phyloP scores from a whole-genome alignment of 1,284 basidiomycete species.

The Neolentinus lepideus region DNA sequence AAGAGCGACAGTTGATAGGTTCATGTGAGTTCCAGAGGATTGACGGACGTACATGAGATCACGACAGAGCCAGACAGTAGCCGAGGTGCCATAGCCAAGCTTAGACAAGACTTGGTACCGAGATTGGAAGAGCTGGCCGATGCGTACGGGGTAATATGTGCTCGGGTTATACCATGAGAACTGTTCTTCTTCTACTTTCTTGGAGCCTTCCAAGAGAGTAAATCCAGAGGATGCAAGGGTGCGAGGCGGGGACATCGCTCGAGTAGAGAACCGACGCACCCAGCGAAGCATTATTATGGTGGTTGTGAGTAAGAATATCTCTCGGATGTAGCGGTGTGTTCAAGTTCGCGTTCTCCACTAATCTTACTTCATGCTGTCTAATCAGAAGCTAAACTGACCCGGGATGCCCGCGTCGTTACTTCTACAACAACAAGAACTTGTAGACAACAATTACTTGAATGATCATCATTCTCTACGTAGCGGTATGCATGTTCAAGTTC shows the following conservation, averaged over 20 bases:
- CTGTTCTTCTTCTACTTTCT: slow-evolving; percentile 12
- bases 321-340: background rate
- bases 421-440: background rate
- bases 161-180: slow-evolving; percentile 8
- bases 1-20: background rate
- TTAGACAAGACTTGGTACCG: slow-evolving; percentile 20
- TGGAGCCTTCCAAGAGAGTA: background rate
- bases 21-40: background rate
- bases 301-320: background rate
- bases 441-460: background rate
- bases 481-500: too few species aligned
- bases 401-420: background rate
- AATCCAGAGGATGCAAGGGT: background rate
- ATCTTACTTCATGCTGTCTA: background rate
- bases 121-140: slow-evolving; percentile 13
- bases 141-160: slow-evolving; percentile 15
- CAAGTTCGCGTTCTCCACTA: background rate
- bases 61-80: slow-evolving; percentile 18
- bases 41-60: slow-evolving; percentile 14
- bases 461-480: background rate
- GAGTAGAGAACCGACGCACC: background rate
- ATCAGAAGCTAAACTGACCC: background rate
- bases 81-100: slow-evolving; percentile 19
- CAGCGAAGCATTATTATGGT: background rate
- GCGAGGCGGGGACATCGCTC: background rate